Evolutionary conservation across 768 basidiomycete genomes (phyloP), one percentile per base, ranked within the genome.

Genomic region (Podaxis carcinomalis): DNA sequence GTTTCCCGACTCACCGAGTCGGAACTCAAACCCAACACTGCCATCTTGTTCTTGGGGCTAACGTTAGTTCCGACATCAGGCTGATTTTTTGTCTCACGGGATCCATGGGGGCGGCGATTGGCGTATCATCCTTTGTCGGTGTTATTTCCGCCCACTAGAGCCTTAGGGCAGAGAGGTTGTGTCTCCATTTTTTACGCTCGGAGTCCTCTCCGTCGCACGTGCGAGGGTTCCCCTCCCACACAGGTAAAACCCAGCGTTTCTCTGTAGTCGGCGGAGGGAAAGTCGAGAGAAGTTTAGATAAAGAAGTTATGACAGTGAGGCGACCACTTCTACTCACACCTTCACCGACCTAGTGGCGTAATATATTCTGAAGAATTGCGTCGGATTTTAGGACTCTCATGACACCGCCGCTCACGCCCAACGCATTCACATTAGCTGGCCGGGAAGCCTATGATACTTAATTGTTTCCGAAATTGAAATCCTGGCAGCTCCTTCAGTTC

Each of bases 1-100:
- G 37, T 54, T 25, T 54, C 37, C 25, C 23, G 52, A 44, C 9
- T 36, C 21, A 47, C 59, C 59, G 59, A 60, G 59, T 60, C 59
- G 59, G 59, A 54, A 28, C n/a, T 19, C 36, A n/a, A 23, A 21
- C 19, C 23, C 6, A 23, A 5, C 19, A 14, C 42, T n/a, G n/a
- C 42, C 19, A 14, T n/a, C 39, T n/a, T n/a, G n/a, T 10, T 5
- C 27, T 47, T 32, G 32, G 13, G 36, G n/a, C 16, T 37, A 51
- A 54, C 52, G 58, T 40, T 51, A 59, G 50, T 16, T 19, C 40
- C 37, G 59, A 47, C 42, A 54, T 44, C 44, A 49, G 23, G 32
- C n/a, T 51, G 9, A 47, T 19, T 51, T 9, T 35, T 11, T 14
- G 28, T 16, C 52, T 36, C 53, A 25, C 51, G 49, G 56, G 47